phyloP scores from a whole-genome alignment of 192 early-diverging fungal species.

The Pilaira anomala region DNA sequence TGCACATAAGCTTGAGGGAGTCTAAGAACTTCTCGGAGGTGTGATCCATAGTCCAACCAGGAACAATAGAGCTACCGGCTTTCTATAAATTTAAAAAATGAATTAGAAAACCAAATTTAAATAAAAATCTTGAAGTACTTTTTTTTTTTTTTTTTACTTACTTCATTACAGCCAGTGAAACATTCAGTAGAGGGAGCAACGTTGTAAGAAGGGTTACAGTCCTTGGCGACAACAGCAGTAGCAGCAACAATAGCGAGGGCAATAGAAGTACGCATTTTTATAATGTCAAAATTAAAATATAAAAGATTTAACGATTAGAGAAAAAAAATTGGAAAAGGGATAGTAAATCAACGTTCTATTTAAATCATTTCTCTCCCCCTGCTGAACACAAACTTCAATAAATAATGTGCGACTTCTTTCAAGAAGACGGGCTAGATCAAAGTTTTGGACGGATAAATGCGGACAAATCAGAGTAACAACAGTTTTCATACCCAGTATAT shows the following conservation, averaged over 20 bases:
- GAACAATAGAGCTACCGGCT: slow-evolving; percentile 17
- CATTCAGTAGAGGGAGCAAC: slow-evolving; percentile 25
- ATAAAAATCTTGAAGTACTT: too few relatives aligned
- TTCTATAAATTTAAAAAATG: slow-evolving; percentile 17
- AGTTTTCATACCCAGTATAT: slow-evolving; percentile 6
- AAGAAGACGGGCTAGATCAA: background rate
- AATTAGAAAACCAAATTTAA: too few relatives aligned
- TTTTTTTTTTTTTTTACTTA: slow-evolving; percentile 12
- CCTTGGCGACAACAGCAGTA: slow-evolving; percentile 22
- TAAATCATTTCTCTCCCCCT: background rate
- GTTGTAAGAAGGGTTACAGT: slow-evolving; percentile 28
- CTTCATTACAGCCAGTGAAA: slow-evolving; percentile 28
- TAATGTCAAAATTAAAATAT: too few relatives aligned
- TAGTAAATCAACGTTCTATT: background rate
- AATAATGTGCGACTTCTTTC: background rate
- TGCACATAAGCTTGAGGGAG: slow-evolving; percentile 27
- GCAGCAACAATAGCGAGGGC: slow-evolving; percentile 10
- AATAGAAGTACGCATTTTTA: slow-evolving; percentile 34
- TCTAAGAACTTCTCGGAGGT: slow-evolving; percentile 27
- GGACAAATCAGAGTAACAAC: background rate
- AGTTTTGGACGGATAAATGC: background rate
- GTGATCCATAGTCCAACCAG: slow-evolving; percentile 24
- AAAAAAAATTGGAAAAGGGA: background rate
- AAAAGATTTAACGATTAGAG: background rate
- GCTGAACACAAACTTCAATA: too few relatives aligned